Conservation (phyloP, 2,329 filamentous ascomycete genomes). For the Penicillium sp. region DNA sequence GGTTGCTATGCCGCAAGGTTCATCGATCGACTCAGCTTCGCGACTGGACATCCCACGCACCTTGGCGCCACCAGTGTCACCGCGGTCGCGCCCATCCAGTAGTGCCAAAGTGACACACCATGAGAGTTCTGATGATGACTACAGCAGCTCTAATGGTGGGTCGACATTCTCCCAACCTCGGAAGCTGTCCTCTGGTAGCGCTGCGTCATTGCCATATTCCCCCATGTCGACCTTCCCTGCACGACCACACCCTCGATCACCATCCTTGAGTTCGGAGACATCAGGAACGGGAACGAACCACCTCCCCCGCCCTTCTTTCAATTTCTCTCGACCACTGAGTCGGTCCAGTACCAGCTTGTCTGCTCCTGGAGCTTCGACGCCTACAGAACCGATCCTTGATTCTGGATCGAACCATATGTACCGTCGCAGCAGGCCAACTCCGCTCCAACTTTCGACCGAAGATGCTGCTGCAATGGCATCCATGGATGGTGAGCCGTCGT, state of each 20-base stretch:
- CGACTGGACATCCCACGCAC: constrained; percentile 41
- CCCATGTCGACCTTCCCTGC: constrained; percentile 61
- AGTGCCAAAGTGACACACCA: constrained; percentile 62
- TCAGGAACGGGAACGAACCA: constrained; percentile 57
- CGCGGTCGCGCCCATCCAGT: constrained; percentile 41
- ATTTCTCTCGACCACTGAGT: constrained; percentile 90
- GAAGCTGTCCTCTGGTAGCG: constrained; percentile 73
- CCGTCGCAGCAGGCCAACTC: constrained; percentile 30
- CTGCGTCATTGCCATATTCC: constrained; percentile 58
- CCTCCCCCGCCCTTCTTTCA: constrained; percentile 74
- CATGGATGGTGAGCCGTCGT: constrained; percentile 31
- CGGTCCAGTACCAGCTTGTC: constrained; percentile 45
- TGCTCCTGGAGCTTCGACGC: constrained; percentile 28
- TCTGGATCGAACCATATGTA: constrained; percentile 24
- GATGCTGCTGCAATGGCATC: constrained; percentile 12
- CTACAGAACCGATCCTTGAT: constrained; percentile 37
- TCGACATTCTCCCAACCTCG: constrained; percentile 67
- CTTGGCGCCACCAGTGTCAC: constrained; percentile 48
- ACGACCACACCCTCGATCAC: constrained; percentile 68
- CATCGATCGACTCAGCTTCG: constrained; percentile 39
- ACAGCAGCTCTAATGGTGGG: constrained; percentile 55
- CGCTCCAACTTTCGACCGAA: constrained; percentile 31
- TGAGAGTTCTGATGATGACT: constrained; percentile 68
- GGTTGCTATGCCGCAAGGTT: constrained; percentile 26
- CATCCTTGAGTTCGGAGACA: constrained; percentile 78